Evolutionary conservation across 768 basidiomycete genomes (phyloP).

Genomic region (Trametes punicea): DNA sequence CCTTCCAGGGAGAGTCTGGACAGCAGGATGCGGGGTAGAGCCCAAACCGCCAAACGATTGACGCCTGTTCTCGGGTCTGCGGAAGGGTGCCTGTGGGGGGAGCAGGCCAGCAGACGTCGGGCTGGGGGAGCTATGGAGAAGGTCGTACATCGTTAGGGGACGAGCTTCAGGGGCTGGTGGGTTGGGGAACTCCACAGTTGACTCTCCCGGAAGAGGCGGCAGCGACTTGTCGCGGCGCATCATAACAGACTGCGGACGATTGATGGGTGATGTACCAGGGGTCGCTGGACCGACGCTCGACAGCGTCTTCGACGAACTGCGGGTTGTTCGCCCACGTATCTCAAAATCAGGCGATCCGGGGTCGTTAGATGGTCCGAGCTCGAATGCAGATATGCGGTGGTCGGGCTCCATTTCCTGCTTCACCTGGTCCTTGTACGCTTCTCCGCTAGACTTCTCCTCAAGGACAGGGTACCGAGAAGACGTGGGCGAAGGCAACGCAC

Average conservation of each 20-base stretch:
- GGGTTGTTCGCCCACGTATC: slow-evolving; percentile 26
- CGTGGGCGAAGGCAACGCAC: slow-evolving; percentile 69
- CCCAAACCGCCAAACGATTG: slow-evolving; percentile 75
- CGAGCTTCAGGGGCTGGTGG: slow-evolving; percentile 39
- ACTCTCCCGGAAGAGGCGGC: slow-evolving; percentile 67
- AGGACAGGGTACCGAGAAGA: slow-evolving; percentile 62
- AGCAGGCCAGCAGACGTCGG: slow-evolving; percentile 46
- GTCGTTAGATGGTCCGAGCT: slow-evolving; percentile 31
- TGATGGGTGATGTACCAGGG: slow-evolving; percentile 19
- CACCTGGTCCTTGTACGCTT: slow-evolving; percentile 40
- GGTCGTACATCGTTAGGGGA: slow-evolving; percentile 66
- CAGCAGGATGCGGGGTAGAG: slow-evolving; percentile 49
- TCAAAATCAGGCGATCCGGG: slow-evolving; percentile 19
- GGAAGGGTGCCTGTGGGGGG: slow-evolving; percentile 65
- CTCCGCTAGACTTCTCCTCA: slow-evolving; percentile 49
- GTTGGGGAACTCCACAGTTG: slow-evolving; percentile 27
- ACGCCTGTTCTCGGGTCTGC: slow-evolving; percentile 51
- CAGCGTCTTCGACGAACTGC: slow-evolving; percentile 25
- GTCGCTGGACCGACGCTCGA: slow-evolving; percentile 23
- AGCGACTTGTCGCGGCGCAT: slow-evolving; percentile 68
- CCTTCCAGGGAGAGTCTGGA: slow-evolving; percentile 48
- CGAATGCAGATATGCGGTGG: slow-evolving; percentile 27
- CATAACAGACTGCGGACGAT: slow-evolving; percentile 19
- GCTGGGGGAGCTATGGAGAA: slow-evolving; percentile 36
- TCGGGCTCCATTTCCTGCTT: slow-evolving; percentile 43